Base-by-base conservation (phyloP, 805 yeast species). In the Ogataea minuta region DNA sequence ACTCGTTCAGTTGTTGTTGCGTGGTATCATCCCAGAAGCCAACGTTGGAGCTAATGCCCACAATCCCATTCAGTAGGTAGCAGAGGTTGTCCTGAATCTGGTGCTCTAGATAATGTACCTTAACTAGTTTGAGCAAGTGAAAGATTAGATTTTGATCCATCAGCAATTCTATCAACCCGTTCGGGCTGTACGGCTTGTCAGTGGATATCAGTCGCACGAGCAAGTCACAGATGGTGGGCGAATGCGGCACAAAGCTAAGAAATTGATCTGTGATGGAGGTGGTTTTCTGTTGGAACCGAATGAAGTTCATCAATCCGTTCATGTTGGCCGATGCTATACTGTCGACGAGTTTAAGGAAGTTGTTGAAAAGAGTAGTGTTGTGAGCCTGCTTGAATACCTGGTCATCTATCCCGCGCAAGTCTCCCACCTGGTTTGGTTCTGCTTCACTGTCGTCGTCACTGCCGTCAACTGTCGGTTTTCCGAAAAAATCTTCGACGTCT, bases 141-240 rank as follows among this genome's bases (percentile, higher is more conserved):
- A 29, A 76, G 62, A 91, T 79, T 46, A 93, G 68, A 25, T 72
- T 59, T 60, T 91, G 97, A 35, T 72, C 75, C 47, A 83, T 76
- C 41, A 93, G 70, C 8, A 79, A 67, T 21, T 84, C 86, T 36
- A 90, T 77, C 28, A 93, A 76, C 4, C 96, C 96, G 11, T 93
- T 87, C 16, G 96, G 84, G 36, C 76, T 72, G 54, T 87, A 95
- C 2, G 91, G 82, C 60, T 86, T 90, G 63, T 93, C 99, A 0
- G 96, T 83, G 34, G 95, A 88, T 14, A 93, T 84, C 16, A 93
- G 76, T 56, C 91, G 80, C 34, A 93, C 71, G 34, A 93, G 64
- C 50, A 91, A 81, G 60, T 93, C 99, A 82, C 91, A 87, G 31
- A 88, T 62, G 33, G 95, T 85, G 11, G 96, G 95, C 41, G 90